Conservation (phyloP, 257 asterid species). For the Ocimum tenuiflorum region DNA sequence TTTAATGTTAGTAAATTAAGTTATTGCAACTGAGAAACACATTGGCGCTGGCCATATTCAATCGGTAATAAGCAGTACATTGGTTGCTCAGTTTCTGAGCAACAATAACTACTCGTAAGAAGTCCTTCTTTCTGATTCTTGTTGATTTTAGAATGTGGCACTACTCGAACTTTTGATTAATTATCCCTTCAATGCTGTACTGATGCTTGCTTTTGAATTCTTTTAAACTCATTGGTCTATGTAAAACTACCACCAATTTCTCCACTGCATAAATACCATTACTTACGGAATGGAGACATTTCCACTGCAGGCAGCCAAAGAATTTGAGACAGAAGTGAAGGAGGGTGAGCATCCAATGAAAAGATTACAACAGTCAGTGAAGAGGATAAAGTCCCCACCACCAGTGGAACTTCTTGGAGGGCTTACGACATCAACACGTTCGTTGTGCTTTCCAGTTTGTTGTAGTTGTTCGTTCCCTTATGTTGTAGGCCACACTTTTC, state of each 20-base stretch:
- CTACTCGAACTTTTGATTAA: too few species aligned
- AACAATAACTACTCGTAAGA: too few species aligned
- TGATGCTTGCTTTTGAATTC: neutral
- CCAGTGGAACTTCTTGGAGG: constrained; percentile 40
- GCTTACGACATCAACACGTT: neutral
- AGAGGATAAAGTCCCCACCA: constrained; percentile 38
- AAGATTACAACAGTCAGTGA: constrained; percentile 26
- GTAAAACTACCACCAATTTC: neutral
- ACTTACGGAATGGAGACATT: constrained; percentile 1
- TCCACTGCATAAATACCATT: neutral
- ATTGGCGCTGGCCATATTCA: neutral
- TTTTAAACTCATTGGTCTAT: neutral
- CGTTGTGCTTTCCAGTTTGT: constrained; percentile 3
- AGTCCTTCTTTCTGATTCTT: neutral
- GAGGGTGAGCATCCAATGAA: constrained; percentile 40
- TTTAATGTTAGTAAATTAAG: neutral
- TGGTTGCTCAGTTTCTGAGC: neutral
- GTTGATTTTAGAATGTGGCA: too few species aligned
- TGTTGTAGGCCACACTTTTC: constrained; percentile 2
- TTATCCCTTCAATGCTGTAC: too few species aligned
- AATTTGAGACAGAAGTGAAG: constrained; percentile 74
- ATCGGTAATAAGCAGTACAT: neutral
- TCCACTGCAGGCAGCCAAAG: constrained; percentile 73
- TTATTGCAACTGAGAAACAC: neutral
- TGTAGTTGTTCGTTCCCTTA: constrained; percentile 4